A percentile compares a stretch with the other conserved stretches of the same genome.
Conservation (phyloP, 352 stramenopile genomes). For the Globisporangium okanoganense region DNA sequence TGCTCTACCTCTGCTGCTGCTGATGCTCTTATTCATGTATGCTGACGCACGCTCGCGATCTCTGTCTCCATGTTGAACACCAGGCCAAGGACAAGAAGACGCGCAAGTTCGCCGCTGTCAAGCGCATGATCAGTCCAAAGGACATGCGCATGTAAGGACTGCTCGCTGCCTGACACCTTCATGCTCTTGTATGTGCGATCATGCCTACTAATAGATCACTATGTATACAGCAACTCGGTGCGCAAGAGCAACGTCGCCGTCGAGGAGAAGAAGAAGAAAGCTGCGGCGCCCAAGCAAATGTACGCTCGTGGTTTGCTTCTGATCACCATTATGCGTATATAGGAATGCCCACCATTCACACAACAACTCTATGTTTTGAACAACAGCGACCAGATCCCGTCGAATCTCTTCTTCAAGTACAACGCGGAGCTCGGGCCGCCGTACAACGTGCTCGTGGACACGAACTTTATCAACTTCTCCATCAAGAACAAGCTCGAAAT, state of each 20-base stretch:
- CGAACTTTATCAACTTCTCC: slow-evolving; percentile 99
- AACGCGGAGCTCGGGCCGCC: slow-evolving; percentile 97
- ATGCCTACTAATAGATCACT: background rate
- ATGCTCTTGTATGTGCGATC: background rate
- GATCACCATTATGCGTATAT: background rate
- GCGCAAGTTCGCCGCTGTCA: slow-evolving; percentile 96
- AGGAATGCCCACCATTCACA: background rate
- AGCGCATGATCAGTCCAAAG: slow-evolving; percentile 98
- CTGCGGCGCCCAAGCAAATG: slow-evolving; percentile 92
- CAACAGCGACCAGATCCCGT: slow-evolving; percentile 92
- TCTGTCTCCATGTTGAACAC: background rate
- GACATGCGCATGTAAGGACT: slow-evolving; percentile 93
- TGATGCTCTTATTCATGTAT: background rate
- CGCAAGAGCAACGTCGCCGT: slow-evolving; percentile 69
- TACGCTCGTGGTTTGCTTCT: slow-evolving; percentile 17
- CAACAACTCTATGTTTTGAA: background rate
- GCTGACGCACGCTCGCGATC: background rate
- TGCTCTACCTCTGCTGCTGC: background rate
- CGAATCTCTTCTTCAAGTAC: slow-evolving; percentile 99
- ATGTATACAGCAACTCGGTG: slow-evolving; percentile 61
- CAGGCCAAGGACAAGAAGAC: slow-evolving; percentile 98
- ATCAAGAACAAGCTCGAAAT: slow-evolving; percentile 99
- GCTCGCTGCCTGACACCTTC: background rate
- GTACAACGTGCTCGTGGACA: slow-evolving; percentile 99
- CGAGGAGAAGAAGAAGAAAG: slow-evolving; percentile 88